Percentiles rank a stretch among this genome's conserved stretches.
These are phyloP conservation scores for Sporothrix globosa DNA, from an alignment of 2,329 filamentous ascomycete species.

Conservation along the genomic window DNA sequence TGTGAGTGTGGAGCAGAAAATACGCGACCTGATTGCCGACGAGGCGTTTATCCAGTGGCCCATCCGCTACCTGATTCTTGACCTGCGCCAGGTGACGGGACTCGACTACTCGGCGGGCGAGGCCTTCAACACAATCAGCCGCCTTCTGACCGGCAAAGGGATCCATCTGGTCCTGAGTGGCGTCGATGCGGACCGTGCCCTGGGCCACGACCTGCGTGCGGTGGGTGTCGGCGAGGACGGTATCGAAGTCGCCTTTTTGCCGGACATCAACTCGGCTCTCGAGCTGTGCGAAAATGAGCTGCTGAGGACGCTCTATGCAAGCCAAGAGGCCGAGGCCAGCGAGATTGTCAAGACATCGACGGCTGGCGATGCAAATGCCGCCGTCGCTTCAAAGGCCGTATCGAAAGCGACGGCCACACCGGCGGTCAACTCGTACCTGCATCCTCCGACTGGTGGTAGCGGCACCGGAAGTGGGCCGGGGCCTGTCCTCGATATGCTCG, in stretches of 20 bases:
- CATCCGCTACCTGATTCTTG: constrained; percentile 86
- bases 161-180: constrained; percentile 84
- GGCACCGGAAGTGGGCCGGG: constrained; percentile 36
- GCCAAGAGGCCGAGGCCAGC: constrained; percentile 62
- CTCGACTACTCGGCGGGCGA: constrained; percentile 96
- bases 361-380: constrained; percentile 11
- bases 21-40: constrained; percentile 79
- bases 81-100: constrained; percentile 86
- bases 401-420: constrained; percentile 13
- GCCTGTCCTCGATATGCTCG: constrained; percentile 49
- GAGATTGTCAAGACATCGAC: constrained; percentile 9
- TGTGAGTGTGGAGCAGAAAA: constrained; percentile 88
- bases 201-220: constrained; percentile 78
- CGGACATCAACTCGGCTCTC: constrained; percentile 87
- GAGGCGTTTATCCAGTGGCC: constrained; percentile 75
- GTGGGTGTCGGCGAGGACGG: constrained; percentile 78
- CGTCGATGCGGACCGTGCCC: constrained; percentile 71
- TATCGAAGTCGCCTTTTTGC: constrained; percentile 77
- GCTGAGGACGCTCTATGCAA: constrained; percentile 75
- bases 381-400: neutral
- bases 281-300: constrained; percentile 96
- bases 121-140: constrained; percentile 89
- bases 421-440: constrained; percentile 8
- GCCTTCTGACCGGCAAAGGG: constrained; percentile 74
- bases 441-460: neutral